phyloP scores from a whole-genome alignment of 176 grass and related monocot species.

The Oryza meridionalis region DNA sequence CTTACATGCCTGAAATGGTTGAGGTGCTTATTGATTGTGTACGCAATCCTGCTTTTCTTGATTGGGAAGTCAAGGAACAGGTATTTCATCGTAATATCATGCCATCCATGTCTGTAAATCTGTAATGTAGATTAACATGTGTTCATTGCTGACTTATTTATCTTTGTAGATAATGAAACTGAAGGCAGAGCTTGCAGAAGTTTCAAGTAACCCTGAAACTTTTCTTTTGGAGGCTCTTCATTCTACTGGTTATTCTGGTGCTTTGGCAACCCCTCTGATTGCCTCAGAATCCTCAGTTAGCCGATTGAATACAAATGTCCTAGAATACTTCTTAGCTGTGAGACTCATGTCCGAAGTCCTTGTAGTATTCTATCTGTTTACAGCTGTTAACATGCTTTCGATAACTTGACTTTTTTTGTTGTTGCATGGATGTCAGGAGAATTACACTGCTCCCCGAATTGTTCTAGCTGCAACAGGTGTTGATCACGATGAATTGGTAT shows the following conservation, averaged over 20 bases:
- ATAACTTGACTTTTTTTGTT: neutral
- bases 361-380: conserved; percentile 28
- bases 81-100: conserved; percentile 47
- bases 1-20: conserved; percentile 90
- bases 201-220: conserved; percentile 67
- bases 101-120: neutral
- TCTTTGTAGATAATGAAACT: conserved; percentile 64
- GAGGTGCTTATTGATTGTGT: conserved; percentile 92
- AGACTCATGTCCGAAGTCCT: conserved; percentile 39
- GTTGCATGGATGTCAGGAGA: conserved; percentile 61
- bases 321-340: conserved; percentile 81
- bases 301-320: conserved; percentile 66
- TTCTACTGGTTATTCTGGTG: conserved; percentile 90
- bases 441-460: conserved; percentile 79
- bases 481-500: conserved; percentile 77
- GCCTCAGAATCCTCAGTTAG: conserved; percentile 63
- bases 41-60: conserved; percentile 80
- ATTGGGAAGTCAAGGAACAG: conserved; percentile 98
- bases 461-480: conserved; percentile 90
- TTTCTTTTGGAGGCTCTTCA: conserved; percentile 96
- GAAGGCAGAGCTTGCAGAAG: conserved; percentile 62
- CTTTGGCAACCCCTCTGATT: conserved; percentile 87
- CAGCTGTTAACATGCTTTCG: conserved; percentile 14
- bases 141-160: conserved; percentile 26
- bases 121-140: conserved; percentile 30